Evolutionary conservation across 345 rosid genomes (phyloP), one percentile per base, ranked within the genome.

Genomic region (Hirschfeldia incana): DNA sequence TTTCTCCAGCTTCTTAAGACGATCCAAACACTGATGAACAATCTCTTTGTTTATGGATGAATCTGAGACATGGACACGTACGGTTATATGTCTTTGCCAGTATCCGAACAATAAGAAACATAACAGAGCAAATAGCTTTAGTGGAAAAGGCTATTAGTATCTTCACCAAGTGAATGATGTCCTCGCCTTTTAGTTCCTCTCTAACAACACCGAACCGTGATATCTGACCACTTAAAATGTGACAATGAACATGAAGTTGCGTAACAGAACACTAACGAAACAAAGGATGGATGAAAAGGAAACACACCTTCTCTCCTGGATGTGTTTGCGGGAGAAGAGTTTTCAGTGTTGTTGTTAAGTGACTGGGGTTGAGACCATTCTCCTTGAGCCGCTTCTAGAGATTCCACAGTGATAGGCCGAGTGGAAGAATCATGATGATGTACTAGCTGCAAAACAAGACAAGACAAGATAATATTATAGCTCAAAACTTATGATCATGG

Each of bases 1-100:
- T 76, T 86, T 88, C 86, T 94, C 98, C 67, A 94, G 81, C 74
- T 81, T 88, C 89, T 89, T 83, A 44, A 94, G 95, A 15, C 92
- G 98, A 65, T 92, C 91, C 21, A 90, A 62, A 79, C 94, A 94
- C 64, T 92, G 86, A 79, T 37, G 61, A 29, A 51, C 64, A 26
- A 88, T 58, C 42, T 6, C 74, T 66, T 86, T 86, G 68, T 70
- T 66, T 70, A 72, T 67, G 37, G 78, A 37, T 69, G 80, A 58
- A 76, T 63, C 83, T 69, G 90, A 74, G 27, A 86, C 90, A 75
- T 75, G 68, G 9, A 88, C 44, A 69, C 46, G 13, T 37, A 69
- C 46, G 13, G 78, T 83, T 87, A 73, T 87, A 73, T 82, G 88
- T 79, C 83, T 89, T 84, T 89, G 88, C 94, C 85, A 80, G 76